Evolutionary conservation across 805 yeast genomes (phyloP), one percentile per base, ranked within the genome.

Genomic region (Starmerella powellii): DNA sequence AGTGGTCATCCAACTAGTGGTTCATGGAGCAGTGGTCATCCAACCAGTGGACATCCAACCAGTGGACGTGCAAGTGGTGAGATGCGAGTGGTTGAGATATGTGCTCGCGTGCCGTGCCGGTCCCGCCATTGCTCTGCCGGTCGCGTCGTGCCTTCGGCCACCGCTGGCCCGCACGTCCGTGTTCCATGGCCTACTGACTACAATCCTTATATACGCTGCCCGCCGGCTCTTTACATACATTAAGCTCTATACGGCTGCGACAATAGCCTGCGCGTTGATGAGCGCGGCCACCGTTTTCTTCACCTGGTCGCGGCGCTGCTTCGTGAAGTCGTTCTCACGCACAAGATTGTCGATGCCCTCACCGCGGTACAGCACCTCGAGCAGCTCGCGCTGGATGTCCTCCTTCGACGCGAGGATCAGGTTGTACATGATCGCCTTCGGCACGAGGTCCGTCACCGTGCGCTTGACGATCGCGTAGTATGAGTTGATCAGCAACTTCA

Each of bases 291-390:
- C 95, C 94, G 88, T 88, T 71, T 83, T 85, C 60, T 76, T 64
- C 60, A 95, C 85, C 64, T 88, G 96, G 61, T 80, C 82, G 67
- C 98, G 80, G 71, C 94, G 79, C 62, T 86, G 94, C 49, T 82
- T 83, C 2, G 96, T 88, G 46, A 76, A 59, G 46, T 88, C 97
- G 57, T 86, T 87, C 65, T 91, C 98, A 63, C 78, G 81, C 26
- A 88, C 86, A 58, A 91, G 70, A 37, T 78, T 82, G 34, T 71
- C 80, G 56, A 87, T 68, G 24, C 54, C 61, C 51, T 83, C 88
- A 37, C 73, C 73, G 48, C 80, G 77, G 64, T 91, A 91, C 49
- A 91, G 70, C 63, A 81, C 84, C 64, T 85, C 95, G 49, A 91
- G 71, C 49, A 91, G 70, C 53, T 82, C 93, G 62, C 80, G 85